Evolutionary conservation across 306 rosid species (phyloP).

Genomic region (Ammopiptanthus mongolicus): DNA sequence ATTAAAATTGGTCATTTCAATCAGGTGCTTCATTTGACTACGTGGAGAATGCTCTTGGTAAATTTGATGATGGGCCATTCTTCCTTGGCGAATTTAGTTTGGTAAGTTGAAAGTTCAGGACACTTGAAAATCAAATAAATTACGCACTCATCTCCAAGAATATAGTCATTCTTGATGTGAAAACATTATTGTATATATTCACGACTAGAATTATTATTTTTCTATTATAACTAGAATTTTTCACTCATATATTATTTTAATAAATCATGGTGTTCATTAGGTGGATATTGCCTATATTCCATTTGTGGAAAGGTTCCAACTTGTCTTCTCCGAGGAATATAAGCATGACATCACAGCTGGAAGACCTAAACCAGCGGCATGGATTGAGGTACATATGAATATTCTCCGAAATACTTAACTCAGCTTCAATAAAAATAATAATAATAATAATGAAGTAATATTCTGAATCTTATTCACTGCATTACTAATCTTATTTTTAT

Average conservation of each 20-base stretch:
- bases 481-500: too few species aligned
- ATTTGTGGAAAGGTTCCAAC: constrained; percentile 59
- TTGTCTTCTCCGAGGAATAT: constrained; percentile 31
- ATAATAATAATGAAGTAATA: not conserved
- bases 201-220: not conserved
- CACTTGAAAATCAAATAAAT: not conserved
- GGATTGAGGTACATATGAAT: constrained; percentile 52
- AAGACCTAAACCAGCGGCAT: constrained; percentile 56
- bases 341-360: constrained; percentile 53
- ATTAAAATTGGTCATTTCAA: too few species aligned
- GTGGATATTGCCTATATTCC: constrained; percentile 65
- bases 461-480: too few species aligned
- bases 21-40: constrained; percentile 54
- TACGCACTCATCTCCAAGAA: not conserved
- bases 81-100: constrained; percentile 54
- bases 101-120: constrained; percentile 29
- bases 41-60: constrained; percentile 53
- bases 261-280: constrained; percentile 29
- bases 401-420: not conserved
- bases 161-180: not conserved
- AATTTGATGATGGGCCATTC: constrained; percentile 59
- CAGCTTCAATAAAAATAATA: not conserved
- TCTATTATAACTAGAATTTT: not conserved
- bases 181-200: not conserved
- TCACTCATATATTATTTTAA: not conserved